Conservation (phyloP, 2,329 filamentous ascomycete species). For the Arachnopeziza araneosa region DNA sequence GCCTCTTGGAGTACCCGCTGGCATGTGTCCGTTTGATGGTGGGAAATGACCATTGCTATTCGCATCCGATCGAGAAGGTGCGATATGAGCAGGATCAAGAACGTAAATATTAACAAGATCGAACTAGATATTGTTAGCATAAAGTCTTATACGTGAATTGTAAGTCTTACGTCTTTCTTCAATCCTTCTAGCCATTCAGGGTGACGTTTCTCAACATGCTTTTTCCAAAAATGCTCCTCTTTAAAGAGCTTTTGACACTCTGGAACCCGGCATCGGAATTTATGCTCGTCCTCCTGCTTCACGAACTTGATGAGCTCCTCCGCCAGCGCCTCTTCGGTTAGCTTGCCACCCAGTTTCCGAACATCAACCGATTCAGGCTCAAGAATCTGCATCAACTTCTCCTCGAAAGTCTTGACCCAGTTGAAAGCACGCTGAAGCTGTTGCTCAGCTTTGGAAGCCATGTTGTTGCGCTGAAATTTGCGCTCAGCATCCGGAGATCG, state of each 20-base stretch:
- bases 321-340: slow-evolving; percentile 76
- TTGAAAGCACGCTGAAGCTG: slow-evolving; percentile 94
- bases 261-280: slow-evolving; percentile 93
- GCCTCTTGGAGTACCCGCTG: slow-evolving; percentile 80
- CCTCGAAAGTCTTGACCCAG: slow-evolving; percentile 98
- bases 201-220: slow-evolving; percentile 96
- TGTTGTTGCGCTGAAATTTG: slow-evolving; percentile 56
- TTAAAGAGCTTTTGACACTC: slow-evolving; percentile 98
- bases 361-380: slow-evolving; percentile 86
- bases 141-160: slow-evolving; percentile 28
- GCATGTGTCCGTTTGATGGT: slow-evolving; percentile 66
- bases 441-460: slow-evolving; percentile 74
- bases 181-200: slow-evolving; percentile 77
- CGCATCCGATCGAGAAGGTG: slow-evolving; percentile 84
- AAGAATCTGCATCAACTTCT: slow-evolving; percentile 88
- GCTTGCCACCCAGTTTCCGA: slow-evolving; percentile 83
- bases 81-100: slow-evolving; percentile 89
- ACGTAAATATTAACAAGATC: slow-evolving; percentile 91
- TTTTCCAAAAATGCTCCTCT: slow-evolving; percentile 93
- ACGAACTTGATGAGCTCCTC: slow-evolving; percentile 84
- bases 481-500: slow-evolving; percentile 64
- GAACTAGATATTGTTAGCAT: slow-evolving; percentile 52
- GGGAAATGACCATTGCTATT: slow-evolving; percentile 97
- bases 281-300: slow-evolving; percentile 96
- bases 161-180: slow-evolving; percentile 71